Evolutionary conservation across 1,284 basidiomycete species (phyloP), one percentile per base, ranked within the genome.

Genomic region (Ustilago trichophora): DNA sequence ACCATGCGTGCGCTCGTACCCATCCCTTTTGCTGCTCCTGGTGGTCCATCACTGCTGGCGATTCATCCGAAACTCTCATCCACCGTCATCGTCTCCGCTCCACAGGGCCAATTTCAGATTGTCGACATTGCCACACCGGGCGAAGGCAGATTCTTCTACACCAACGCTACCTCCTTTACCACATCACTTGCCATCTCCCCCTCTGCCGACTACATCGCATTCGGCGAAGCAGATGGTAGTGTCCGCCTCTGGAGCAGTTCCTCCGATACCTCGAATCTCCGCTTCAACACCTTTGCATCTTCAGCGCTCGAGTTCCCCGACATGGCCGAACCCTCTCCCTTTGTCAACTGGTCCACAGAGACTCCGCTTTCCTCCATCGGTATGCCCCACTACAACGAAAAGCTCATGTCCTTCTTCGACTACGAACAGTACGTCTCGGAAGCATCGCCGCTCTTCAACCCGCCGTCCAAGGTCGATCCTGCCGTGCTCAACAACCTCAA

Each of bases 291-390:
- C 0, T 94, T 90, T 77, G 88, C 91, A 58, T 90, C 90, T 1
- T 87, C 90, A 60, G 88, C 91, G 13, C 84, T 91, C 32, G 91
- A 94, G 74, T 90, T 91, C 88, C 89, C 92, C 3, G 91, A 95
- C 81, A 83, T 87, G 6, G 85, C 88, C 0, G 89, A 90, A 32
- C 82, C 88, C 1, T 88, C 90, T 1, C 84, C 89, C 5, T 64
- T 62, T 21, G 87, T 96, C 49, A 83, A 87, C 11, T 98, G 94
- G 93, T 86, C 86, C 4, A 88, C 91, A 49, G 85, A 86, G 33
- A 95, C 91, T 89, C 93, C 95, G 1, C 85, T 99, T 46, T 98
- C 92, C 77, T 84, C 86, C 38, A 88, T 98, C 64, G 96, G 96
- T 1, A 85, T 98, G 85, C 94, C 95, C 6, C 87, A 90, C 82